Conservation (phyloP, 345 rosid species). For the Eucalyptus rudis region DNA sequence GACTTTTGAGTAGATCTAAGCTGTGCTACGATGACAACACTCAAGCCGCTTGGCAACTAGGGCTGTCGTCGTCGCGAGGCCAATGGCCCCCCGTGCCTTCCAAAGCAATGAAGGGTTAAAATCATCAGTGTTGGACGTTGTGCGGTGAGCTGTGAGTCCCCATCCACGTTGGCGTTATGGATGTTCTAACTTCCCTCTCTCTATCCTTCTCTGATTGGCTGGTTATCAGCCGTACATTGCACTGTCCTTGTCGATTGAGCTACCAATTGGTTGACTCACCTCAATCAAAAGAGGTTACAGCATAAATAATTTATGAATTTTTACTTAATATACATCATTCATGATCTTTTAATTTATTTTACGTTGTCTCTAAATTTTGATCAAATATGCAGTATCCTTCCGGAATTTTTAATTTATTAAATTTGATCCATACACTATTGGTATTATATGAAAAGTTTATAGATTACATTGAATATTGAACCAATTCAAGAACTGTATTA, state of each 20-base stretch:
- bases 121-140: not conserved
- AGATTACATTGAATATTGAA: not conserved
- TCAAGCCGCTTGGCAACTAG: not conserved
- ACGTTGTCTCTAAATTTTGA: fast-evolving
- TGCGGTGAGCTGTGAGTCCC: not conserved
- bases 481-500: fast-evolving
- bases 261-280: not conserved
- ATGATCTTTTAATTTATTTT: too few species aligned
- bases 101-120: not conserved
- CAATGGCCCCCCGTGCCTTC: not conserved
- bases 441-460: not conserved
- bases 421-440: not conserved
- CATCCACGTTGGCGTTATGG: not conserved
- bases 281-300: not conserved
- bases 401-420: fast-evolving
- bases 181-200: not conserved
- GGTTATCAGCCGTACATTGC: not conserved
- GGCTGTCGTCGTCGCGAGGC: not conserved
- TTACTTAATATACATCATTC: not conserved
- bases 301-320: not conserved
- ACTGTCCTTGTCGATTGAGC: not conserved
- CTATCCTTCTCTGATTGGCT: not conserved
- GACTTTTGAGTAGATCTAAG: not conserved
- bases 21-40: not conserved
- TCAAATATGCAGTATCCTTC: fast-evolving